Conservation (phyloP, 768 basidiomycete species). For the Russula griseocarnosa region DNA sequence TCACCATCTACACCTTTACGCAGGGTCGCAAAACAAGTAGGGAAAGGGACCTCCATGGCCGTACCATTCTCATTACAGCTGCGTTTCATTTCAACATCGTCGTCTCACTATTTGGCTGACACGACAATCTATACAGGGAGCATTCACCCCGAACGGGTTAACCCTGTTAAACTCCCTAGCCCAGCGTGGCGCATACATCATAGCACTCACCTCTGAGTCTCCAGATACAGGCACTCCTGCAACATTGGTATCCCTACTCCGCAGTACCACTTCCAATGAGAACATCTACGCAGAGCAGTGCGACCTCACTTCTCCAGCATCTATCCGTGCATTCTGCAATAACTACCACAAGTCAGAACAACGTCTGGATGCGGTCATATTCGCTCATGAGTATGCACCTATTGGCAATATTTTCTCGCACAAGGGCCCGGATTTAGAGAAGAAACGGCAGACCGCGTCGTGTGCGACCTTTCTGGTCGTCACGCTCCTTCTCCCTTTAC, state of each 20-base stretch:
- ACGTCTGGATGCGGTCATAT: constrained; percentile 73
- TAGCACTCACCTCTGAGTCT: constrained; percentile 63
- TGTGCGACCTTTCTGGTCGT: constrained; percentile 74
- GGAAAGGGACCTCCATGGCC: constrained; percentile 71
- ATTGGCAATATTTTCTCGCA: constrained; percentile 48
- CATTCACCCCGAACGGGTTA: constrained; percentile 68
- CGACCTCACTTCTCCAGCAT: constrained; percentile 60
- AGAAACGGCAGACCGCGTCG: constrained; percentile 46
- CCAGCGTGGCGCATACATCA: constrained; percentile 71
- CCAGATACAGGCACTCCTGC: constrained; percentile 50
- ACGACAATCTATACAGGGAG: constrained; percentile 47
- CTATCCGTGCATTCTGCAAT: constrained; percentile 65
- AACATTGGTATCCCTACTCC: constrained; percentile 63
- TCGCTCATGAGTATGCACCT: constrained; percentile 71
- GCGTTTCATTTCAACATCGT: constrained; percentile 29
- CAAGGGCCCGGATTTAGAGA: constrained; percentile 33
- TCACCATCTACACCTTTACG: constrained; percentile 54
- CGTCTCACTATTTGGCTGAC: background rate
- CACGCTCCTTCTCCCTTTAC: constrained; percentile 72
- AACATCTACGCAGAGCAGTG: constrained; percentile 78
- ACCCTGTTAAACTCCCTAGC: constrained; percentile 65
- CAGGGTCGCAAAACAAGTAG: constrained; percentile 69
- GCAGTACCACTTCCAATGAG: constrained; percentile 67
- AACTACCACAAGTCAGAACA: constrained; percentile 61
- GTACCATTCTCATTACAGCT: constrained; percentile 69